Conservation (phyloP, 768 basidiomycete species). For the Rhodocollybia butyracea region DNA sequence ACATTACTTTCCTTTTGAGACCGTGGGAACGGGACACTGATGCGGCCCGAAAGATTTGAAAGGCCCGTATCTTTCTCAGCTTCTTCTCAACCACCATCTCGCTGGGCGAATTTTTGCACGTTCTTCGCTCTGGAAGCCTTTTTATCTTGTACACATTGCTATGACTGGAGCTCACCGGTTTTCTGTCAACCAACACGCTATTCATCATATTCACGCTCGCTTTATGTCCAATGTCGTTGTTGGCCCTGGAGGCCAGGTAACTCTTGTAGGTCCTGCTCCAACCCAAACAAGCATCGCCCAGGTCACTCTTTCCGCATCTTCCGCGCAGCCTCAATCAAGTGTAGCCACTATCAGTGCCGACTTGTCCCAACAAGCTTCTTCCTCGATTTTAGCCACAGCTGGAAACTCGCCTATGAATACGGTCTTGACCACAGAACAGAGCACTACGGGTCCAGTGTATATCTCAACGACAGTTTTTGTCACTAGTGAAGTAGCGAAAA, state of each 20-base stretch:
- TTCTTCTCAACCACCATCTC: background rate
- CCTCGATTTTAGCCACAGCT: background rate
- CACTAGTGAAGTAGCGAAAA: background rate
- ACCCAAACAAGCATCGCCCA: background rate
- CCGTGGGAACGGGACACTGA: too few species aligned
- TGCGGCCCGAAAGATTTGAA: background rate
- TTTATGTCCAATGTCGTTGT: constrained; percentile 3
- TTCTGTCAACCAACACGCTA: constrained; percentile 4
- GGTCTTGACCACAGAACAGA: background rate
- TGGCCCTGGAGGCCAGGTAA: constrained; percentile 4
- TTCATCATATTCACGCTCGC: constrained; percentile 5
- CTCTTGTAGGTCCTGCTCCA: background rate
- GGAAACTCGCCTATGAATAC: background rate
- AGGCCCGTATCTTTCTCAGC: background rate
- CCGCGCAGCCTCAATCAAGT: background rate
- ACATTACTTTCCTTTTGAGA: background rate
- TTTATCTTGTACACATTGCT: background rate
- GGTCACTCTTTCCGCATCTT: too few species aligned
- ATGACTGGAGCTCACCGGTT: constrained; percentile 1
- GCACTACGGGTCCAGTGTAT: background rate
- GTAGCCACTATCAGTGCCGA: background rate
- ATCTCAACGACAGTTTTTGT: background rate
- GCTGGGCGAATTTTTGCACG: background rate
- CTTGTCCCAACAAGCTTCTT: background rate
- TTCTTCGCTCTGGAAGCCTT: constrained; percentile 1